These are phyloP conservation scores for Vigna angularis DNA, from an alignment of 306 rosid species.

Conservation along the genomic window DNA sequence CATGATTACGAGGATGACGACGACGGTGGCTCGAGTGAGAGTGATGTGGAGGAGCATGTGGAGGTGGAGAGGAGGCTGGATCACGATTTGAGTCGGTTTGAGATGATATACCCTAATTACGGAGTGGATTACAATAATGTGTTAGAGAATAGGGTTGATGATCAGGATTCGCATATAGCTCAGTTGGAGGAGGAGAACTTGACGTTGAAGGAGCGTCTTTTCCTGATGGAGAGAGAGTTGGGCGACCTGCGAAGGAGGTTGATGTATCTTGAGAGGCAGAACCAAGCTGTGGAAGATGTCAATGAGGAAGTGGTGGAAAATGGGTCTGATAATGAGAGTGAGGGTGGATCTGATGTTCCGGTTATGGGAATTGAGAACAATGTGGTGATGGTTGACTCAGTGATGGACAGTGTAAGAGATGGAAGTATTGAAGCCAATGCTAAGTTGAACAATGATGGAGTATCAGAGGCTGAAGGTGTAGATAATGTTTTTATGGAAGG, in stretches of 20 bases:
- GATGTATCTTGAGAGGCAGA: constrained; percentile 62
- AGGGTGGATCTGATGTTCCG: constrained; percentile 57
- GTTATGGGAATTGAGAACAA: constrained; percentile 54
- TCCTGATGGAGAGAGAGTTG: constrained; percentile 85
- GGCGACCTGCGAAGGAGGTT: constrained; percentile 81
- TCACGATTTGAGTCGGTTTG: constrained; percentile 92
- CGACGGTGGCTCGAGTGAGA: constrained; percentile 81
- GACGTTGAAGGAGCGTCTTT: constrained; percentile 88
- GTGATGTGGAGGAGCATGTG: constrained; percentile 89
- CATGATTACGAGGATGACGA: constrained; percentile 63
- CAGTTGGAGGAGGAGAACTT: constrained; percentile 94
- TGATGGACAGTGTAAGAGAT: constrained; percentile 48
- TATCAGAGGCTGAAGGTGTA: constrained; percentile 49
- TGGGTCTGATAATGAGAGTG: constrained; percentile 60
- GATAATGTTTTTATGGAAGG: constrained; percentile 59
- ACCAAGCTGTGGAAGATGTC: constrained; percentile 58
- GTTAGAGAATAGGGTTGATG: constrained; percentile 88
- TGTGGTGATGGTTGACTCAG: constrained; percentile 54
- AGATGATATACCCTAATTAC: constrained; percentile 86
- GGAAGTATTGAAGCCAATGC: constrained; percentile 33
- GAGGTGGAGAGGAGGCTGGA: constrained; percentile 94
- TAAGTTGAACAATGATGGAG: constrained; percentile 42
- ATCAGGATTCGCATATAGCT: constrained; percentile 92
- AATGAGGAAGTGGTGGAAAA: constrained; percentile 71
- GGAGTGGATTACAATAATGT: constrained; percentile 81